These are phyloP conservation scores for Canavalia gladiata DNA, from an alignment of 306 rosid species.

Conservation along the genomic window DNA sequence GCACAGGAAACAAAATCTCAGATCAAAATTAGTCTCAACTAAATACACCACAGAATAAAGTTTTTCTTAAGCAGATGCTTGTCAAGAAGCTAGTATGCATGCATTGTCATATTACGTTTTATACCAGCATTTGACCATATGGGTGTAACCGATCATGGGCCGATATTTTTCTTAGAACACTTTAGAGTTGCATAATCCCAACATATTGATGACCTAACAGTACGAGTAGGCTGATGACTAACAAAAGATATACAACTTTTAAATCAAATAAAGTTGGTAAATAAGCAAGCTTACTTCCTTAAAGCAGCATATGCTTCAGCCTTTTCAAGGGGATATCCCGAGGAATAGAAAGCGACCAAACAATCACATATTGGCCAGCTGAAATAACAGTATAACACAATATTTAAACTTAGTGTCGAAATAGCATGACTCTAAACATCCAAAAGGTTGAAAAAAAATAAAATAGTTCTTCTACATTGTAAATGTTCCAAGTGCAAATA, in stretches of 20 bases:
- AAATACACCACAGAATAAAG: constrained; percentile 14
- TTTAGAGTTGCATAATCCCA: constrained; percentile 27
- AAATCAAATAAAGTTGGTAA: constrained; percentile 46
- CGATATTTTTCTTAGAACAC: constrained; percentile 5
- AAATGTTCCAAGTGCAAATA: constrained; percentile 31
- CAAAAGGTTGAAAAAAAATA: constrained; percentile 26
- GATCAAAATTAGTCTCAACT: constrained; percentile 6
- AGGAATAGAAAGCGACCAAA: constrained; percentile 95
- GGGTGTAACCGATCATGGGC: constrained; percentile 25
- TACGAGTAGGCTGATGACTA: constrained; percentile 33
- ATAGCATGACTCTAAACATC: constrained; percentile 7
- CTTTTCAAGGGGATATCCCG: constrained; percentile 92
- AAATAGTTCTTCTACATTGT: constrained; percentile 19
- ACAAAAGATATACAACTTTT: constrained; percentile 11
- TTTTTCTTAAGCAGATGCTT: constrained; percentile 22
- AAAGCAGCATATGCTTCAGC: constrained; percentile 93
- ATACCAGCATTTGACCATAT: not conserved
- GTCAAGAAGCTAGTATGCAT: constrained; percentile 26
- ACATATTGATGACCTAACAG: constrained; percentile 12
- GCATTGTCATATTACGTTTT: constrained; percentile 23
- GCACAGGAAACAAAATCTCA: constrained; percentile 29
- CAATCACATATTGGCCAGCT: constrained; percentile 98
- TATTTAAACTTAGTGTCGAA: constrained; percentile 39
- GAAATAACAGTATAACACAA: constrained; percentile 56
- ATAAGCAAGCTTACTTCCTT: constrained; percentile 80